Conservation (phyloP, 2,329 filamentous ascomycete genomes). For the Colletotrichum sidae region DNA sequence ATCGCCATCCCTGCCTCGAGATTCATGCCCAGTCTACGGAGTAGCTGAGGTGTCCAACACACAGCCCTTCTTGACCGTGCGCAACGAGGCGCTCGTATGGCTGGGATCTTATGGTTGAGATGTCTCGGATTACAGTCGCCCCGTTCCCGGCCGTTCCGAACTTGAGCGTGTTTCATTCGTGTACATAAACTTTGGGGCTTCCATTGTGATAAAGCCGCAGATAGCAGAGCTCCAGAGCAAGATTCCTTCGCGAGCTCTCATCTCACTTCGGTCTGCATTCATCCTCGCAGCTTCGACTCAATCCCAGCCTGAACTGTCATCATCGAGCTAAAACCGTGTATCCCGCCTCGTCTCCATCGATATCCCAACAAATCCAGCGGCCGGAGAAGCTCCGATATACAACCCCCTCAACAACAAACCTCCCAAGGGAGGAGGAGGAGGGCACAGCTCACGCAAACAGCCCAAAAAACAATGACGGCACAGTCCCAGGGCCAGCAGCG, state of each 20-base stretch:
- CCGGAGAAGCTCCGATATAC: background rate
- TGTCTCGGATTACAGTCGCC: slow-evolving; percentile 13
- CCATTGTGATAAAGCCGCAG: slow-evolving; percentile 11
- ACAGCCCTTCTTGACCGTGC: too few species aligned
- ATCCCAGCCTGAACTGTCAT: background rate
- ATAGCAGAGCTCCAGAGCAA: background rate
- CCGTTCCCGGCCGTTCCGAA: slow-evolving; percentile 24
- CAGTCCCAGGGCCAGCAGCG: background rate
- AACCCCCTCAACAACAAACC: too few species aligned
- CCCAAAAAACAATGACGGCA: slow-evolving; percentile 2
- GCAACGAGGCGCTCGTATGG: background rate
- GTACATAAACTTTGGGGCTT: slow-evolving; percentile 21
- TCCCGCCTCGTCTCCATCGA: background rate
- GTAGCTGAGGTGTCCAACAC: too few species aligned
- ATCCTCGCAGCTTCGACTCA: slow-evolving; percentile 26
- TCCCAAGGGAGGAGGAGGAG: too few species aligned
- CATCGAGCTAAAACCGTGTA: background rate
- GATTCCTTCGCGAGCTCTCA: background rate
- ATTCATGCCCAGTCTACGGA: too few species aligned
- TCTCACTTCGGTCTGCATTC: slow-evolving; percentile 5
- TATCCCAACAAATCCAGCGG: background rate
- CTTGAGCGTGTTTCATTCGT: slow-evolving; percentile 13
- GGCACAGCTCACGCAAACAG: background rate
- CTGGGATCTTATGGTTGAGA: slow-evolving; percentile 9
- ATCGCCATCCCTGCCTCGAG: too few species aligned